Evolutionary conservation across 1,284 basidiomycete species (phyloP).

Genomic region (Puccinia coronata): DNA sequence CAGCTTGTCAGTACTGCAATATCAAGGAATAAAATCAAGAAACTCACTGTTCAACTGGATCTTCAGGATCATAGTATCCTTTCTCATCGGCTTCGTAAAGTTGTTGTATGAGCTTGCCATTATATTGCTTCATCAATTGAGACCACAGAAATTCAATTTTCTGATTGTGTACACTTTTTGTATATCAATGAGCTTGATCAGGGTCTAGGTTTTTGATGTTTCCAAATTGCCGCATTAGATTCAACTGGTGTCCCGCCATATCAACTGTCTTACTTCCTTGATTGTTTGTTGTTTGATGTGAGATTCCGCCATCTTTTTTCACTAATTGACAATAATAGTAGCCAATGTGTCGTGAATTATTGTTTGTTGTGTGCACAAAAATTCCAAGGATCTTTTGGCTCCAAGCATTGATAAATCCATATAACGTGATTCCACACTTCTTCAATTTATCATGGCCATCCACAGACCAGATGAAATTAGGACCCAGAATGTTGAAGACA

Average conservation of each 20-base stretch:
- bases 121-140: slow-evolving; percentile 13
- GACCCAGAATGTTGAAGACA: background rate
- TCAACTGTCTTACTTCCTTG: background rate
- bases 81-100: too few species aligned
- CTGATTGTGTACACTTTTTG: too few species aligned
- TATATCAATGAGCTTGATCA: background rate
- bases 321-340: background rate
- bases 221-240: background rate
- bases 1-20: too few species aligned
- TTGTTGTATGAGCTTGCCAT: too few species aligned
- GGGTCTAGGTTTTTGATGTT: background rate
- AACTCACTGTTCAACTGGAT: too few species aligned
- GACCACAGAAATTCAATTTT: slow-evolving; percentile 20
- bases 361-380: slow-evolving; percentile 1
- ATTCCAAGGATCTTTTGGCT: background rate
- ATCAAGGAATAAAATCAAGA: too few species aligned
- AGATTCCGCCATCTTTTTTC: background rate
- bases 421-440: background rate
- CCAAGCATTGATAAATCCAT: background rate
- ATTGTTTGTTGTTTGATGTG: background rate
- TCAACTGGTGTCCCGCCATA: background rate
- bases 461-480: background rate
- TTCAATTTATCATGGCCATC: slow-evolving; percentile 23
- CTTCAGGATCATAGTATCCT: too few species aligned
- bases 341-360: background rate